Percentiles rank a stretch among this genome's conserved stretches.
phyloP scores from a whole-genome alignment of 2,329 filamentous ascomycete genomes.

The Calonectria ilicicola region DNA sequence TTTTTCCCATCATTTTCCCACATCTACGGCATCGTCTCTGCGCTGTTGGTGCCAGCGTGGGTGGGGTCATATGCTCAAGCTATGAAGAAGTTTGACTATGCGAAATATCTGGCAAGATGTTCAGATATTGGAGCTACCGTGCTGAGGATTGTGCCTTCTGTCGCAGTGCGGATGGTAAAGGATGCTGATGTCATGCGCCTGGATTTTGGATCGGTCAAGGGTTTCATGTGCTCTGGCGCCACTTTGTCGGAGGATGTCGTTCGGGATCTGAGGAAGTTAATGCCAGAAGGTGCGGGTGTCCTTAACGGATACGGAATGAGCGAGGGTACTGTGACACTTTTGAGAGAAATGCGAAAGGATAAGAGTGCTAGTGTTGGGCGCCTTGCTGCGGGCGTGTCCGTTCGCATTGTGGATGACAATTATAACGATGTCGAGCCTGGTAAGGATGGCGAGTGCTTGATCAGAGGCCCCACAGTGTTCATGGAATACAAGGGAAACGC shows the following conservation, averaged over 20 bases:
- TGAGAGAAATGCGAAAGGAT: slow-evolving; percentile 29
- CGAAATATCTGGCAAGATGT: slow-evolving; percentile 33
- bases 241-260: slow-evolving; percentile 34
- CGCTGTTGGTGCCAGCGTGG: slow-evolving; percentile 35
- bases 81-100: slow-evolving; percentile 38
- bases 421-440: slow-evolving; percentile 41
- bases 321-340: slow-evolving; percentile 35
- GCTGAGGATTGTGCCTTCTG: slow-evolving; percentile 37
- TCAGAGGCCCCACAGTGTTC: slow-evolving; percentile 43
- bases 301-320: slow-evolving; percentile 43
- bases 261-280: slow-evolving; percentile 19
- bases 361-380: slow-evolving; percentile 37
- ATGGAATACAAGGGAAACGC: slow-evolving; percentile 44
- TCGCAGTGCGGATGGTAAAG: slow-evolving; percentile 35
- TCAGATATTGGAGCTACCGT: slow-evolving; percentile 34
- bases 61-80: slow-evolving; percentile 35
- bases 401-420: slow-evolving; percentile 46
- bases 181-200: slow-evolving; percentile 28
- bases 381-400: slow-evolving; percentile 29
- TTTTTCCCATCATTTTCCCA: slow-evolving; percentile 44
- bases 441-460: slow-evolving; percentile 42
- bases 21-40: slow-evolving; percentile 41
- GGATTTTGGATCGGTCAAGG: slow-evolving; percentile 30
- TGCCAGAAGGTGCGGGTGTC: slow-evolving; percentile 26
- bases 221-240: slow-evolving; percentile 37